phyloP scores from a whole-genome alignment of 2,329 filamentous ascomycete genomes.

The Cyclaneusma minus region DNA sequence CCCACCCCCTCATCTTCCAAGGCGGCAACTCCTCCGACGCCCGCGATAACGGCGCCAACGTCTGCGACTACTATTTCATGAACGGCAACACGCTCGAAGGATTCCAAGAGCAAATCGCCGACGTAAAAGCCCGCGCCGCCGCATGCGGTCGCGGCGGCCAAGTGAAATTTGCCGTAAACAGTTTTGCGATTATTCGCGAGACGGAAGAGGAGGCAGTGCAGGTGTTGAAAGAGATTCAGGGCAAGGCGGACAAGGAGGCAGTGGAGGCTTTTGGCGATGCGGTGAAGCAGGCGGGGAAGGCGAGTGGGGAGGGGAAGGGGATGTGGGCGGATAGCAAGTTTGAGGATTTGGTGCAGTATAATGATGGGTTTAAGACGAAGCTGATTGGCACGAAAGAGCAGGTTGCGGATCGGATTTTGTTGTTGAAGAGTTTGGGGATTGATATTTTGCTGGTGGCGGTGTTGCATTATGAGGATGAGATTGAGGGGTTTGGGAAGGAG shows the following conservation, averaged over 20 bases:
- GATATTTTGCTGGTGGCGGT: constrained; percentile 30
- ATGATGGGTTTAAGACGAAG: constrained; percentile 39
- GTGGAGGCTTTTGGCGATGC: constrained; percentile 31
- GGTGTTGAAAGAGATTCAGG: constrained; percentile 33
- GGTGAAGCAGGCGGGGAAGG: constrained; percentile 32
- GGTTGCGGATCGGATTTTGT: constrained; percentile 30
- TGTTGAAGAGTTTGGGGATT: constrained; percentile 28
- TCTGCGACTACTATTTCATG: constrained; percentile 37
- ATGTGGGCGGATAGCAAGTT: constrained; percentile 38
- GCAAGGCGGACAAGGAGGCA: constrained; percentile 33
- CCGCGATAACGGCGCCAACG: constrained; percentile 29
- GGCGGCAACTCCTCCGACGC: constrained; percentile 35
- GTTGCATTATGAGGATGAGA: constrained; percentile 35
- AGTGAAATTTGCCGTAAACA: constrained; percentile 32
- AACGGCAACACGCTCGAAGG: constrained; percentile 38
- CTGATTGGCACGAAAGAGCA: constrained; percentile 34
- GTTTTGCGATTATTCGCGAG: constrained; percentile 32
- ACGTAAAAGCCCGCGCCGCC: constrained; percentile 29
- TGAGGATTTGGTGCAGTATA: constrained; percentile 37
- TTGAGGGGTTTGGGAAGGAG: constrained; percentile 29
- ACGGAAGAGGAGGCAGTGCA: constrained; percentile 32
- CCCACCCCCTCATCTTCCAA: constrained; percentile 36
- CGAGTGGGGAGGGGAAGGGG: constrained; percentile 29
- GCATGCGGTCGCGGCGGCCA: constrained; percentile 26
- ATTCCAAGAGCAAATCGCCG: constrained; percentile 31